Base-by-base conservation (phyloP, 2,329 filamentous ascomycete species). In the Penicillium thymicola region DNA sequence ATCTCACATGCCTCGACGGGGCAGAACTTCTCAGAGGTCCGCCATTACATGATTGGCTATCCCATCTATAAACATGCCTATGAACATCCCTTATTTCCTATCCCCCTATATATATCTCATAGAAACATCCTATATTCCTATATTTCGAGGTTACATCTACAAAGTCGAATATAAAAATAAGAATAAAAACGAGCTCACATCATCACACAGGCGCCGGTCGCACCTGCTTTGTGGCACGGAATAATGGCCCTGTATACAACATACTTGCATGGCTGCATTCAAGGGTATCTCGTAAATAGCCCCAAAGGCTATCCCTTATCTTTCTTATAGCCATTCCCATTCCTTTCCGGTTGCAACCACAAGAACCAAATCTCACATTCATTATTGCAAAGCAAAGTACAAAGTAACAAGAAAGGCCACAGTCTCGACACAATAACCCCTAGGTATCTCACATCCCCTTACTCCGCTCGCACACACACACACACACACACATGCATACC, bases 181-280 rank as follows among this genome's bases (percentile, higher is more conserved):
- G 27, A 32, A 30, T 13, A 18, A 48, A 38, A 38, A 16, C 11
- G 16, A 34, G 16, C 18, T 25, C 46, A 8, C 18, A 43, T 52
- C 14, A 43, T 52, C 30, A 36, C 50, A 52, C 50, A 52, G 11
- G 40, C 21, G 50, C 50, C 41, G 50, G 50, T 52, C 41, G 40
- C 41, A 52, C 50, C 49, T 52, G 38, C 48, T 28, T 43, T 51
- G 38, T 43, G 48, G 37, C 28, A 51, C 28, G 28, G 38, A 51
- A 43, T 32, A 34, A 43, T 43, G 21, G 48, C 25, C 27, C 36
- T 44, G 38, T 51, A 51, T 34, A 46, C 44, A 46, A 34, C 44
- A 25, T 46, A 44, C 38, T 51, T 38, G 21, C 38, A 53, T 53
- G 34, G 32, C 42, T 36, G 51, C 51, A 53, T 40, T 30, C 42